phyloP scores from a whole-genome alignment of 1,284 basidiomycete genomes.

The Marasmius oreades region DNA sequence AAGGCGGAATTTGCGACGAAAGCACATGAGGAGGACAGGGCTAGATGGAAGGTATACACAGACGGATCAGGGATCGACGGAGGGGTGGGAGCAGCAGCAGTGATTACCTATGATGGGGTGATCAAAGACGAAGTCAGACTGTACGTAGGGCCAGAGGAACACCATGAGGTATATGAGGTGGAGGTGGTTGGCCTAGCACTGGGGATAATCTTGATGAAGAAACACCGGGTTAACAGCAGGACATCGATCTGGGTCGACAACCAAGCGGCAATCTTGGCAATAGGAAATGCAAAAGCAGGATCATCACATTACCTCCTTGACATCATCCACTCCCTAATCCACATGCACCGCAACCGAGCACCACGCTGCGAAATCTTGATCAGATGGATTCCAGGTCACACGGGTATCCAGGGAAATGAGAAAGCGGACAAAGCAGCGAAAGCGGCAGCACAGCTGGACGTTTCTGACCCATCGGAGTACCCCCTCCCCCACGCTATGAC shows the following conservation, averaged over 20 bases:
- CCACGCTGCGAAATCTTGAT: neutral
- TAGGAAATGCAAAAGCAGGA: neutral
- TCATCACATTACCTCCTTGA: conserved; percentile 15
- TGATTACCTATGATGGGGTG: conserved; percentile 15
- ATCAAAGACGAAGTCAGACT: neutral
- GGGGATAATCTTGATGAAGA: conserved; percentile 8
- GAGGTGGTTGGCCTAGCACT: conserved; percentile 22
- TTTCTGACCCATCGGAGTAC: too few relatives aligned
- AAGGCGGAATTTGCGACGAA: conserved; percentile 15
- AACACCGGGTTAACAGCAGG: neutral
- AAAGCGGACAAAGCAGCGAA: neutral
- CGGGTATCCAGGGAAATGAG: neutral
- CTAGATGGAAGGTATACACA: conserved; percentile 23
- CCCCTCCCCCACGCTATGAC: too few relatives aligned
- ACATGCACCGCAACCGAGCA: neutral
- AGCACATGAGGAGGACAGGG: conserved; percentile 13
- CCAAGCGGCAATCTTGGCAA: conserved; percentile 17
- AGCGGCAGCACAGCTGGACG: neutral
- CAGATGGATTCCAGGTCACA: neutral
- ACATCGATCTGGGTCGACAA: conserved; percentile 16
- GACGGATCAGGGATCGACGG: conserved; percentile 27
- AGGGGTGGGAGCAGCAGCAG: conserved; percentile 26
- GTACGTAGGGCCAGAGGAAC: conserved; percentile 17
- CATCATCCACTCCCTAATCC: neutral
- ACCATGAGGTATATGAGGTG: conserved; percentile 26